These are phyloP conservation scores for Cornus suecica DNA, from an alignment of 148 eudicot genomes.

Conservation along the genomic window DNA sequence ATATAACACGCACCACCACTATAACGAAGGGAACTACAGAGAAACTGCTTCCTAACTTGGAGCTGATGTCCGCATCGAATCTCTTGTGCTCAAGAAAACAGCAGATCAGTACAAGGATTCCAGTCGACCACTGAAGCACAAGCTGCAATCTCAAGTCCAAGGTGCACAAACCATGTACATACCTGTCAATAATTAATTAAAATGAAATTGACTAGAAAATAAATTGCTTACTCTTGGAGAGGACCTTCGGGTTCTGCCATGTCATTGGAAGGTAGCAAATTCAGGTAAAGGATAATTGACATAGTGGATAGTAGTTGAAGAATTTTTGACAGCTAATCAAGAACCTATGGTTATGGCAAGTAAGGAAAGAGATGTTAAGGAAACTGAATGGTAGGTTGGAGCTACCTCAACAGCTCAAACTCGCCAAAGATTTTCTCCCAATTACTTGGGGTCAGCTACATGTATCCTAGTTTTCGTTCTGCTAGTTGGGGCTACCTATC, in stretches of 20 bases:
- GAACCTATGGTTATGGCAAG: background rate
- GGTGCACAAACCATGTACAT: constrained; percentile 33
- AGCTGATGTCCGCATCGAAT: constrained; percentile 58
- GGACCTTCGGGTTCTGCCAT: background rate
- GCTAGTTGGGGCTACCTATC: background rate
- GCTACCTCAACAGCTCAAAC: too few species aligned
- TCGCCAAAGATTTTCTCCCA: too few species aligned
- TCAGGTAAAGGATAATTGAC: background rate
- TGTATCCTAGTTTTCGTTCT: too few species aligned
- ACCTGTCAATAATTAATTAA: constrained; percentile 31
- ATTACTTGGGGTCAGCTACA: too few species aligned
- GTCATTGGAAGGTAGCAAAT: constrained; percentile 2
- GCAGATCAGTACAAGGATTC: constrained; percentile 79
- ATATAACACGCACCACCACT: constrained; percentile 69
- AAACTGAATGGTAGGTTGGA: background rate
- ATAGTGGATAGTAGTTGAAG: background rate
- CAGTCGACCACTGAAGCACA: constrained; percentile 97
- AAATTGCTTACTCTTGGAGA: constrained; percentile 5
- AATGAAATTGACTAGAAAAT: constrained; percentile 13
- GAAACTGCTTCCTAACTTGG: constrained; percentile 98
- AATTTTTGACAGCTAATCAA: constrained; percentile 1
- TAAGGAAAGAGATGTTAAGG: background rate
- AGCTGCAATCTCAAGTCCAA: constrained; percentile 75
- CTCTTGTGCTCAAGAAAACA: constrained; percentile 81
- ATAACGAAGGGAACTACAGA: constrained; percentile 77